phyloP scores from a whole-genome alignment of 768 basidiomycete genomes.

The Candolleomyces eurysporus region DNA sequence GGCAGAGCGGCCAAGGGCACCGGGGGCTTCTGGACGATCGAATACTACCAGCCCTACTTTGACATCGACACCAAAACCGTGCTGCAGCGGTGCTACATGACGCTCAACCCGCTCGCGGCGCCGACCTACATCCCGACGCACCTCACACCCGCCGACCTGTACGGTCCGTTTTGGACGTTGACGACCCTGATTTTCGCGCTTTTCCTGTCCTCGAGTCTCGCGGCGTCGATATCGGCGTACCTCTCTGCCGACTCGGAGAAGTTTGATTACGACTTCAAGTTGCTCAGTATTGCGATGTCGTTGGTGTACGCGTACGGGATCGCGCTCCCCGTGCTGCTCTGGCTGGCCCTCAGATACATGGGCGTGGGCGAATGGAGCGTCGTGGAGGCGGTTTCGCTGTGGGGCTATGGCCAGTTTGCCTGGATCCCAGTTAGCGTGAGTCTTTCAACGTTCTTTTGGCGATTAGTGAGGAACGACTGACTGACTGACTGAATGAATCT shows the following conservation, averaged over 20 bases:
- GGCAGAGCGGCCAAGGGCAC: slow-evolving; percentile 37
- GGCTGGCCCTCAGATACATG: slow-evolving; percentile 81
- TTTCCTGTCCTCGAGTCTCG: slow-evolving; percentile 91
- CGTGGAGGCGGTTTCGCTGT: slow-evolving; percentile 76
- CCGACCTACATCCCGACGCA: slow-evolving; percentile 58
- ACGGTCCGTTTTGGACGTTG: slow-evolving; percentile 97
- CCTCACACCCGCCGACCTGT: slow-evolving; percentile 70
- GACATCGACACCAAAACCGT: slow-evolving; percentile 84
- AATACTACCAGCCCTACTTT: slow-evolving; percentile 87
- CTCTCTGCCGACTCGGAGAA: slow-evolving; percentile 57
- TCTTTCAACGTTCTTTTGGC: background rate
- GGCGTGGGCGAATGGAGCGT: slow-evolving; percentile 90
- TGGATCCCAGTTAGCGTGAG: slow-evolving; percentile 88
- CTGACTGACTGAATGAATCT: background rate
- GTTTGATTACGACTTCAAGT: slow-evolving; percentile 82
- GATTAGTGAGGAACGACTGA: background rate
- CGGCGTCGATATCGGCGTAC: slow-evolving; percentile 84
- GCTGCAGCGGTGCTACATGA: slow-evolving; percentile 71
- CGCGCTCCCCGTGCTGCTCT: slow-evolving; percentile 75
- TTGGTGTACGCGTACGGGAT: slow-evolving; percentile 89
- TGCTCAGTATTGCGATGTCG: slow-evolving; percentile 78
- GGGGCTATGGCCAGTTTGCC: slow-evolving; percentile 81
- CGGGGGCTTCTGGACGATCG: slow-evolving; percentile 73
- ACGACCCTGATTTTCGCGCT: slow-evolving; percentile 92
- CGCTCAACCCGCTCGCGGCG: slow-evolving; percentile 69